Base-by-base conservation (phyloP, 2,329 filamentous ascomycete genomes). In the Colletotrichum sp. region DNA sequence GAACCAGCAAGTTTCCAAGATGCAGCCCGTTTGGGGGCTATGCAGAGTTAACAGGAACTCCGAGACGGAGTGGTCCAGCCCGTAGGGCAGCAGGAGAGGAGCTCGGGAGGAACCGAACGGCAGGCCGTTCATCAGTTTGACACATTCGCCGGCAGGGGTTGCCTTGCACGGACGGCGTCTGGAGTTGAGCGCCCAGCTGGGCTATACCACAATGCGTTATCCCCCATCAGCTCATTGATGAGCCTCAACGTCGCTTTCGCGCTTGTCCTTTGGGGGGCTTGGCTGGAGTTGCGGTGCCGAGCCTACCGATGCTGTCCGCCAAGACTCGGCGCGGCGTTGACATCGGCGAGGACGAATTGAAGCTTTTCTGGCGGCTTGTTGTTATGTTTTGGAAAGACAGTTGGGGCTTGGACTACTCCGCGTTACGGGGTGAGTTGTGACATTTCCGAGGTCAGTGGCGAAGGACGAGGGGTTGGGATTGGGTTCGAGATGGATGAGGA, bases 151-250 rank as follows among this genome's bases (percentile, higher is more conserved):
- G 32, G 21, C 73, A 73, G 58, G 73, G 70, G 73, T 60, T 3
- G 48, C 73, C 67, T 48, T 65, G 64, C 34, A 30, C 48, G 13
- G 18, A 28, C 15, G 12, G 34, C 43, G 70, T 65, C 56, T 69
- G 64, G 64, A 65, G 43, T 73, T 52, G 55, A 73, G 18, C 21
- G 52, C 26, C 36, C 15, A n/a, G 34, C n/a, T 32, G 28, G 32
- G 64, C 56, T 64, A 75, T 73, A 73, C 34, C 43, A 30, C 64
- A 65, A 68, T 64, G 64, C 64, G 28, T 69, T 73, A 73, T 72
- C 32, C 36, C 21, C 21, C 21, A 24, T 26, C 64, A 5, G 56
- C 26, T 66, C 55, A 21, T 18, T 13, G 18, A 55, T n/a, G 38
- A 43, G 21, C 55, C 61, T 62, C 58, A 65, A 18, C 9, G 15